phyloP scores from a whole-genome alignment of 1,284 basidiomycete species.

The Cryptococcus hybrid region DNA sequence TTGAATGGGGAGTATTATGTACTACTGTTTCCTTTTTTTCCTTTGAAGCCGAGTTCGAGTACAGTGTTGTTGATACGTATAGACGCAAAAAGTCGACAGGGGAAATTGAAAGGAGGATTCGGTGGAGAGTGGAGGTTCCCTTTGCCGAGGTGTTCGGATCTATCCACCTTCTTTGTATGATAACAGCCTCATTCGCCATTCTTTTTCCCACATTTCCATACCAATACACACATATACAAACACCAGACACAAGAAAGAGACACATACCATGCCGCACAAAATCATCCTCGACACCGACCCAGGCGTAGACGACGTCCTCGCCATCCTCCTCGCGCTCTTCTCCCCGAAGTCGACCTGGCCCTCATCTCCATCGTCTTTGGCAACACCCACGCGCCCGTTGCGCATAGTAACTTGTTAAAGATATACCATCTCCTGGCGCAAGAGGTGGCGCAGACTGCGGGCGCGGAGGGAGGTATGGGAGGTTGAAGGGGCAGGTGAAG shows the following conservation, averaged over 20 bases:
- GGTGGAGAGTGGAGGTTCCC: not conserved
- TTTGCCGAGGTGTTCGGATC: not conserved
- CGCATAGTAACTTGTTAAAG: constrained; percentile 68
- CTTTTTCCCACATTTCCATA: not conserved
- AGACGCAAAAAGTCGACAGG: not conserved
- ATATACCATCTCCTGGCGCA: constrained; percentile 67
- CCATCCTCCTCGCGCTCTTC: constrained; percentile 54
- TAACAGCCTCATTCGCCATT: not conserved
- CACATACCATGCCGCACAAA: constrained; percentile 29
- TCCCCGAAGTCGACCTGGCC: constrained; percentile 18
- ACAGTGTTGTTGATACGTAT: too few relatives aligned
- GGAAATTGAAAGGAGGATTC: not conserved
- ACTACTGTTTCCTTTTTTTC: too few relatives aligned
- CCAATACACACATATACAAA: not conserved
- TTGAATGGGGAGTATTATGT: too few relatives aligned
- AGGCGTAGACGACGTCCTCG: constrained; percentile 87
- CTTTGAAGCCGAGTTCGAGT: too few relatives aligned
- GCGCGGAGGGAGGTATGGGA: constrained; percentile 62
- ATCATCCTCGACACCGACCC: constrained; percentile 51
- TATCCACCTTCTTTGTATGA: not conserved
- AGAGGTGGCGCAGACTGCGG: constrained; percentile 63
- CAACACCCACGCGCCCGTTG: constrained; percentile 62
- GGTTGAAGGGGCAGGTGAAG: constrained; percentile 56
- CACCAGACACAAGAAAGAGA: not conserved
- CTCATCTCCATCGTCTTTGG: constrained; percentile 60